Evolutionary conservation across 805 yeast genomes (phyloP), one percentile per base, ranked within the genome.

Genomic region (Wickerhamomyces pijperi): DNA sequence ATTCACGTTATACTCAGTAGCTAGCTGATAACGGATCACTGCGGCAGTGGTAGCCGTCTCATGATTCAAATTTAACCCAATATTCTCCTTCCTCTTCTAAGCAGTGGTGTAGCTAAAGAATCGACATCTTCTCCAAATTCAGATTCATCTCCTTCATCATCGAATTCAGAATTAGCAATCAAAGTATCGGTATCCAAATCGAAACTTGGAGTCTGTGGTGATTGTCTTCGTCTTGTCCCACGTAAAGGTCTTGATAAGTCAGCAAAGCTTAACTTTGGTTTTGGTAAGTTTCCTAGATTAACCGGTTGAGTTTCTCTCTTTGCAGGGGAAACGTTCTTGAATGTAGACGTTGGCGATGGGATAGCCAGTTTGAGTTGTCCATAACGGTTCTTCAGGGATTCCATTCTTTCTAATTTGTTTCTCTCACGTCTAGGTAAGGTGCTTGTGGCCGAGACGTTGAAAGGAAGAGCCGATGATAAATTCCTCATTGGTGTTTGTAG

Each of bases 351-450:
- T 5, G 69, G 69, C 43, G 66, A 61, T 18, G 68, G 69, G 9
- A 63, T 56, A 1, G 64, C 64, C 19, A 43, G 43, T 23, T 59
- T 56, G 3, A 59, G 55, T 36, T 55, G 55, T 13, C 60, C 55
- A 36, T 61, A 65, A 32, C 54, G 60, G 9, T 50, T 47, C 33
- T 48, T 62, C 48, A 60, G 49, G 3, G 64, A 67, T 36, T 61
- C 64, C 43, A 61, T 51, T 32, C 60, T 53, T 32, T 54, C 51
- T 23, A 52, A 45, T 42, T 58, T 61, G n/a, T 61, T 51, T 13
- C 56, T 42, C 36, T 58, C 64, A 23, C 65, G 59, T 2, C 67
- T 68, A 2, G 67, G 66, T 11, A 63, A 59, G 8, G 58, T 49
- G 1, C 34, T 31, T 17, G 12, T 21, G 2, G 25, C 28, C 13